phyloP scores from a whole-genome alignment of 805 yeast species.

The Debaryomyces hansenii region DNA sequence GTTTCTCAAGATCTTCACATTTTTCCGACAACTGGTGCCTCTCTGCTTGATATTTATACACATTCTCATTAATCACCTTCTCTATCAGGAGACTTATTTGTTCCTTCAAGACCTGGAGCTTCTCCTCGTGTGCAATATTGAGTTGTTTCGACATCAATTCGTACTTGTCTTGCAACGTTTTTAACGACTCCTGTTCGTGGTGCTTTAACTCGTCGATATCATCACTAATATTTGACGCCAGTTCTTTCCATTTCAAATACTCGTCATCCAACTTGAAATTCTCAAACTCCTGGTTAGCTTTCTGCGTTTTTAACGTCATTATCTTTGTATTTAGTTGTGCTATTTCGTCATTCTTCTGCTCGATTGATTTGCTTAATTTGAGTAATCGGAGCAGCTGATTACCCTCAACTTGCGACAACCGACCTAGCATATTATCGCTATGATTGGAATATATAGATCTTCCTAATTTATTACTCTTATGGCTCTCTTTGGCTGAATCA shows the following conservation, averaged over 20 bases:
- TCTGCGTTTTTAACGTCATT: conserved; percentile 35
- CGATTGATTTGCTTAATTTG: conserved; percentile 9
- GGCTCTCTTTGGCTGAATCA: not conserved
- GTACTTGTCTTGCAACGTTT: conserved; percentile 22
- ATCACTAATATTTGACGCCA: conserved; percentile 31
- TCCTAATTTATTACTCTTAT: not conserved
- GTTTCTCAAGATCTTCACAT: conserved; percentile 13
- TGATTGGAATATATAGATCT: not conserved
- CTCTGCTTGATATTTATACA: conserved; percentile 25
- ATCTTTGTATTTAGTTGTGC: conserved; percentile 15
- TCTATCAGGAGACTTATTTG: conserved; percentile 35
- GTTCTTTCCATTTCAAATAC: conserved; percentile 36
- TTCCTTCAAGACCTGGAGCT: conserved; percentile 26
- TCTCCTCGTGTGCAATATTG: conserved; percentile 18
- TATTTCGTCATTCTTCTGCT: conserved; percentile 16
- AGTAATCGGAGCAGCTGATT: conserved; percentile 11
- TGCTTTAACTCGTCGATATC: conserved; percentile 30
- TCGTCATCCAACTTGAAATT: conserved; percentile 33
- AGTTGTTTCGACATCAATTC: conserved; percentile 22
- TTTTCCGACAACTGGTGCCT: conserved; percentile 18
- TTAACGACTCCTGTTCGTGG: conserved; percentile 21
- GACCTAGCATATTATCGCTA: not conserved
- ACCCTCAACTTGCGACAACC: conserved; percentile 10
- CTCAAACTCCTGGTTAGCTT: conserved; percentile 37
- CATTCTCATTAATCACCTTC: conserved; percentile 31